Conservation (phyloP, 495 filamentous ascomycete species). For the Lepidopterella palustris region DNA sequence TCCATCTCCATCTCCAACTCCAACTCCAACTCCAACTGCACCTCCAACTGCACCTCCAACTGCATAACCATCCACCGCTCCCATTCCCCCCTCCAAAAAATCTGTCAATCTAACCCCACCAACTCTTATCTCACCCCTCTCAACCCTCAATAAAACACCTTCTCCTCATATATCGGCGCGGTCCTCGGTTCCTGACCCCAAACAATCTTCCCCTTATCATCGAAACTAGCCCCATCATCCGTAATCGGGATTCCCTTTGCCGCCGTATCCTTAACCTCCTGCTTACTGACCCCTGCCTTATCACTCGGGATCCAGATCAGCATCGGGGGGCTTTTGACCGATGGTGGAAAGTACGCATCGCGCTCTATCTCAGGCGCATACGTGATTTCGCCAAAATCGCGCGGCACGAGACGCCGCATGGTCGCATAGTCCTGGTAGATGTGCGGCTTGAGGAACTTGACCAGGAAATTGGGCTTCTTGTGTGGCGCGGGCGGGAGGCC, state of each 20-base stretch:
- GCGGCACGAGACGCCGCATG: slow-evolving; percentile 66
- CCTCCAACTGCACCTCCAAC: no score
- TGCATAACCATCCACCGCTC: no score
- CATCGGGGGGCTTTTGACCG: slow-evolving; percentile 53
- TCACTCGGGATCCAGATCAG: slow-evolving; percentile 67
- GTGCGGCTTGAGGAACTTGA: slow-evolving; percentile 74
- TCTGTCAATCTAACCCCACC: no score
- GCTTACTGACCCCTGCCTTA: slow-evolving; percentile 53
- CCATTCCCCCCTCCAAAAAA: no score
- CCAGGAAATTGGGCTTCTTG: slow-evolving; percentile 52
- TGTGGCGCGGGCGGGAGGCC: slow-evolving; percentile 34
- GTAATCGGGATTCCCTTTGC: slow-evolving; percentile 47
- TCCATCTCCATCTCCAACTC: no score
- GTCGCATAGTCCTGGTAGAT: slow-evolving; percentile 63
- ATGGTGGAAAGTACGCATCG: slow-evolving; percentile 61
- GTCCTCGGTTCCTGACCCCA: not conserved
- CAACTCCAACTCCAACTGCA: no score
- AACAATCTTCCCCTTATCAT: slow-evolving; percentile 35
- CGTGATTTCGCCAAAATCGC: slow-evolving; percentile 42
- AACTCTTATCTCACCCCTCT: no score
- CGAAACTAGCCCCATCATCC: slow-evolving; percentile 57
- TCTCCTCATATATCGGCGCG: slow-evolving; percentile 1
- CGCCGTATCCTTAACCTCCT: slow-evolving; percentile 44
- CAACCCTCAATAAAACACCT: not conserved
- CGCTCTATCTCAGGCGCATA: slow-evolving; percentile 51